phyloP scores from a whole-genome alignment of 257 asterid species.

The Solanum sparsipilum region DNA sequence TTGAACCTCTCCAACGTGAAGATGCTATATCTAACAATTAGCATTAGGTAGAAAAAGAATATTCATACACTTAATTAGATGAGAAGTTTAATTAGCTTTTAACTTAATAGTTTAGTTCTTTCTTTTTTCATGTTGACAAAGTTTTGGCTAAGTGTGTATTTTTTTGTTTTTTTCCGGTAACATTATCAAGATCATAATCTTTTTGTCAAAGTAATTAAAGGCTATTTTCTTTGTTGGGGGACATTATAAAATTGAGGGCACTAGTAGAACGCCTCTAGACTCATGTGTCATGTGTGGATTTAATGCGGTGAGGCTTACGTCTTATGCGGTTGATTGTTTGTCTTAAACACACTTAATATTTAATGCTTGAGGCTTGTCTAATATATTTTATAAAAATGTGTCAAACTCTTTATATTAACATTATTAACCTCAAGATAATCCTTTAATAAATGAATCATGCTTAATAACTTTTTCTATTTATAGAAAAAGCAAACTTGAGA shows the following conservation, averaged over 20 bases:
- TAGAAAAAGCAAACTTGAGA: no score
- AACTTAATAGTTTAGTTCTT: neutral
- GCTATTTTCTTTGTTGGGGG: neutral
- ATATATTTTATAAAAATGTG: no score
- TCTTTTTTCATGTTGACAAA: neutral
- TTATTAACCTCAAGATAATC: no score
- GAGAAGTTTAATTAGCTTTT: neutral
- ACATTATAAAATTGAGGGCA: neutral
- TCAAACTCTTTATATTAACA: neutral
- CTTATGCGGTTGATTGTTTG: fast-evolving
- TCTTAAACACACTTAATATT: fast-evolving
- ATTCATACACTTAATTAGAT: neutral
- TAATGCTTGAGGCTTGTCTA: fast-evolving
- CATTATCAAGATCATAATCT: neutral
- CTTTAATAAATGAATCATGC: neutral
- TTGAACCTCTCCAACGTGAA: neutral
- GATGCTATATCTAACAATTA: neutral
- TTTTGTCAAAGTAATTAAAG: neutral
- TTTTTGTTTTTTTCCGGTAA: neutral
- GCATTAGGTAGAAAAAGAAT: neutral
- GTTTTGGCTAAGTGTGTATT: neutral
- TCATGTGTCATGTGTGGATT: no score
- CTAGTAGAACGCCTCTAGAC: neutral
- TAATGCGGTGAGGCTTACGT: no score
- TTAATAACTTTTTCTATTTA: no score